These are phyloP conservation scores for Melaleuca alternifolia DNA, from an alignment of 345 rosid species.

Conservation along the genomic window DNA sequence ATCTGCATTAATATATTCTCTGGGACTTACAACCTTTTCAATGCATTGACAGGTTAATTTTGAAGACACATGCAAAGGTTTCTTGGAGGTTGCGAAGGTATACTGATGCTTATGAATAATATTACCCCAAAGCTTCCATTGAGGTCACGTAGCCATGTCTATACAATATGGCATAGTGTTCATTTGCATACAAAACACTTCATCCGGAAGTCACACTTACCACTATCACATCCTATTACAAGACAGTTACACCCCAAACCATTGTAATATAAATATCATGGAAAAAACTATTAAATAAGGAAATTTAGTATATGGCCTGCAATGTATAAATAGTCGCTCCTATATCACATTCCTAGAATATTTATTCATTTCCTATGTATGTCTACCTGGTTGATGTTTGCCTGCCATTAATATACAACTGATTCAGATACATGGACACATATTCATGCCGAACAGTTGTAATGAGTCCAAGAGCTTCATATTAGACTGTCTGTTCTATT, in stretches of 20 bases:
- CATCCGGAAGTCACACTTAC: not conserved
- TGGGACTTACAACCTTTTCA: not conserved
- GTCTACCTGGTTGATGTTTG: not conserved
- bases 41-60: slow-evolving; percentile 59
- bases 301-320: not conserved
- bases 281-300: not conserved
- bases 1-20: not conserved
- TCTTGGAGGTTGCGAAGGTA: slow-evolving; percentile 96
- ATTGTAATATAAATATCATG: not conserved
- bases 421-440: not conserved
- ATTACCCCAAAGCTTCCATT: not conserved
- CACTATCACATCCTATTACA: not conserved
- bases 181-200: not conserved
- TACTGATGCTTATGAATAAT: not conserved
- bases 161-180: not conserved
- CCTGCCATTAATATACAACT: not conserved
- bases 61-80: slow-evolving; percentile 99
- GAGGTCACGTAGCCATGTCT: not conserved
- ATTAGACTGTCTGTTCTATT: not conserved
- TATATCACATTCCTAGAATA: not conserved
- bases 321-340: not conserved
- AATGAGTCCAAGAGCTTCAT: not conserved
- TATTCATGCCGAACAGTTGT: not conserved
- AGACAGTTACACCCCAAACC: not conserved
- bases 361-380: not conserved